Base-by-base conservation (phyloP, 176 grass and related monocot species). In the Microstegium vimineum region DNA sequence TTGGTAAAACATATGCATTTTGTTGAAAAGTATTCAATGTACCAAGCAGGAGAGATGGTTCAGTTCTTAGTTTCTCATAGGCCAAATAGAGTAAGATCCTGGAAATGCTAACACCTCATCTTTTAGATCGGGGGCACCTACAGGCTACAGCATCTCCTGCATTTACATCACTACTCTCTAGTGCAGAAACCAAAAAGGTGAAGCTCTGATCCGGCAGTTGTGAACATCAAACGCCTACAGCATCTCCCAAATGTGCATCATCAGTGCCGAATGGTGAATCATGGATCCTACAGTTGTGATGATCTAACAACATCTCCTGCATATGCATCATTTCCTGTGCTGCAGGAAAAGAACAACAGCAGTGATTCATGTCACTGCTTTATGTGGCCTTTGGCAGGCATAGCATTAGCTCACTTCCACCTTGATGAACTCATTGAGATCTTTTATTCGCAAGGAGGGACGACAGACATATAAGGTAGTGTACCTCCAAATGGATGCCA, bases 41-140 rank as follows among this genome's bases (percentile, higher is more conserved):
- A 59, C 8, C 25, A 43, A 84, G 27, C 34, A 59, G 47, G 14
- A 82, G 17, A 87, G 40, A 76, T 78, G 54, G 43, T 66, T 56
- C 3, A 0, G 56, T 40, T 22, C 31, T 38, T 70, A 33, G 10
- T n/a, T 11, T 51, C 32, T 31, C 31, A 69, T 18, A 17, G 22
- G 1, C 37, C 31, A 4, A 4, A 42, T 35, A 49, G 14, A 34
- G 25, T 73, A 67, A 80, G 22, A 74, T 47, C 10, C 1, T 57
- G n/a, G 60, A 47, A 30, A 84, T 32, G 69, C 67, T 59, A 69
- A 32, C 80, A 61, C 23, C 2, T 81, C 49, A 32, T 25, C n/a
- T 60, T 60, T 60, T 60, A 60, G 56, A 25, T 25, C 56, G n/a
- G 56, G n/a, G 23, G 23, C 57, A 26, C 57, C 57, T 61, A 61